A percentile compares a stretch with the other conserved stretches of the same genome.
Evolutionary conservation across 371 early-diverging fungal species (phyloP).

Genomic region (Massospora cicadina): DNA sequence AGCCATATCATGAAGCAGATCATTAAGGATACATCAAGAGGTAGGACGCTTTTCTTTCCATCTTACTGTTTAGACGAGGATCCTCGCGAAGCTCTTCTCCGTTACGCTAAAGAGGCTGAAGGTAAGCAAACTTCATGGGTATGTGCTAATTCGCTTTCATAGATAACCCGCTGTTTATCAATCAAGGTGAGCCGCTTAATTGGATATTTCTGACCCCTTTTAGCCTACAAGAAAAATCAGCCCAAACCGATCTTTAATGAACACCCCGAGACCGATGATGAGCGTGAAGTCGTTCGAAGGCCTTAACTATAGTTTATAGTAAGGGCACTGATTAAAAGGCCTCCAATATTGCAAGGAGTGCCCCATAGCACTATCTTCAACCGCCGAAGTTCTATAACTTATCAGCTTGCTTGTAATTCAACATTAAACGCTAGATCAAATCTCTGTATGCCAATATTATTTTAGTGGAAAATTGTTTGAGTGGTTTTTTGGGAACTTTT

Average conservation of each 20-base stretch:
- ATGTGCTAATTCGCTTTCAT: not conserved
- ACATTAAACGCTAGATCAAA: no score
- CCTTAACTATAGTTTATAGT: no score
- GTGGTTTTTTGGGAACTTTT: no score
- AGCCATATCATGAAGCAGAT: constrained; percentile 69
- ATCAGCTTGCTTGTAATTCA: no score
- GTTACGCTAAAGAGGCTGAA: constrained; percentile 67
- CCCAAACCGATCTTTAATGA: constrained; percentile 62
- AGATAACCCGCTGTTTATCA: constrained; percentile 71
- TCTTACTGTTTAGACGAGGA: constrained; percentile 49
- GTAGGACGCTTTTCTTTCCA: constrained; percentile 13
- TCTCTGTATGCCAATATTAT: no score
- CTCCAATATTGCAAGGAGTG: no score
- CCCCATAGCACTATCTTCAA: no score
- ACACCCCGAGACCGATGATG: constrained; percentile 40
- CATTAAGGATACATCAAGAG: constrained; percentile 62
- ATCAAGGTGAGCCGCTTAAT: constrained; percentile 25
- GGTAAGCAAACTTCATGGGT: constrained; percentile 14
- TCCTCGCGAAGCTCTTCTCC: constrained; percentile 85
- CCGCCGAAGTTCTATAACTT: no score
- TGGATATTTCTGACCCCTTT: not conserved
- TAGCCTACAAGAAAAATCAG: constrained; percentile 66
- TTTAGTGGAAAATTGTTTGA: no score
- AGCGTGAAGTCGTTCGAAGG: constrained; percentile 15
- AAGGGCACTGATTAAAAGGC: no score